Conservation (phyloP, 1,284 basidiomycete species). For the Gymnopus androsaceus region DNA sequence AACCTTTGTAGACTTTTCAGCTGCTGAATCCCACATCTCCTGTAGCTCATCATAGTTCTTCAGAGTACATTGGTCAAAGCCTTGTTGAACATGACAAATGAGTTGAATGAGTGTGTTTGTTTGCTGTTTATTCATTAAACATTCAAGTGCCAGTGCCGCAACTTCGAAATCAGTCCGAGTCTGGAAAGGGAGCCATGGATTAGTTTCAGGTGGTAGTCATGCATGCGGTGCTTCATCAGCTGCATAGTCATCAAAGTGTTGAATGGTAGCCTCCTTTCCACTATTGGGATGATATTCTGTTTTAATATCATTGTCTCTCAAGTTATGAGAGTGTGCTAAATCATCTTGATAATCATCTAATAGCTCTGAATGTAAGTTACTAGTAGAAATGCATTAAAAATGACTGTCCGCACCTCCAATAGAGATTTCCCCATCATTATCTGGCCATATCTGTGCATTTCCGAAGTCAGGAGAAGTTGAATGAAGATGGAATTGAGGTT, state of each 20-base stretch:
- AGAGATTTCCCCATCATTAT: too few relatives aligned
- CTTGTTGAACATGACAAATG: conserved; percentile 8
- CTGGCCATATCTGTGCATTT: too few relatives aligned
- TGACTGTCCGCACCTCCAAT: too few relatives aligned
- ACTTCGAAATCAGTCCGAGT: conserved; percentile 28
- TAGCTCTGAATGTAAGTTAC: too few relatives aligned
- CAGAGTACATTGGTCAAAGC: background rate
- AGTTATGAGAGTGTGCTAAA: background rate
- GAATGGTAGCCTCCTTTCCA: background rate
- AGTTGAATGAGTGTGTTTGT: conserved; percentile 24
- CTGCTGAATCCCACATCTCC: conserved; percentile 1
- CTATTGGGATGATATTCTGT: conserved; percentile 5
- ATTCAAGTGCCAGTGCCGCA: conserved; percentile 25
- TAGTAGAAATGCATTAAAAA: too few relatives aligned
- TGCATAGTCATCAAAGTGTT: background rate
- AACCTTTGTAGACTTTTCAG: background rate
- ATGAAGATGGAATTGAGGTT: too few relatives aligned
- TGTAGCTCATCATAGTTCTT: background rate
- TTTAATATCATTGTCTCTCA: background rate
- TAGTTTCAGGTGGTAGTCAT: background rate
- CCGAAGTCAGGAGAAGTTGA: too few relatives aligned
- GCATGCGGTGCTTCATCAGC: background rate
- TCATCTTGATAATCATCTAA: too few relatives aligned
- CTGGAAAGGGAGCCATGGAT: conserved; percentile 22
- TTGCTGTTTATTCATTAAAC: conserved; percentile 20